Conservation (phyloP, 805 yeast species). For the Groenewaldozyma salmanticensis region DNA sequence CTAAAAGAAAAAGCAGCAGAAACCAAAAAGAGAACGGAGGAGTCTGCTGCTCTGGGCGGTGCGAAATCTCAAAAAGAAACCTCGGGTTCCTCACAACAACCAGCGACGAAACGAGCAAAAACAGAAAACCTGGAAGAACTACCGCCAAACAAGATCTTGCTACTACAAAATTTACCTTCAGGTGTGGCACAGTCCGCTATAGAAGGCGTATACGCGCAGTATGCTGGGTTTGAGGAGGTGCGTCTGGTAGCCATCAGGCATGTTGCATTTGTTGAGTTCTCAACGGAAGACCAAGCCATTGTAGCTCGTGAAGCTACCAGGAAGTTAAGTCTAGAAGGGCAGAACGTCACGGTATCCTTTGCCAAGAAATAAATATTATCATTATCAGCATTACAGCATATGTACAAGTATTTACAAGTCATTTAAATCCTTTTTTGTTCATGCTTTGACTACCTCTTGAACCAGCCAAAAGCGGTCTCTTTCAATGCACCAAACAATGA, state of each 20-base stretch:
- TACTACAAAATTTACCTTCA: conserved; percentile 55
- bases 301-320: conserved; percentile 26
- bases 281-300: conserved; percentile 42
- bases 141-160: conserved; percentile 63
- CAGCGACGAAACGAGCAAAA: neutral
- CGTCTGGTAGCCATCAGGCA: conserved; percentile 57
- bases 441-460: conserved; percentile 18
- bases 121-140: conserved; percentile 13
- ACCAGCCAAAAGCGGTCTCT: conserved; percentile 63
- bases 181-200: conserved; percentile 35
- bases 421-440: no score
- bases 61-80: no score
- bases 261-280: conserved; percentile 77
- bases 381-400: neutral
- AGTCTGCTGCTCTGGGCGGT: neutral
- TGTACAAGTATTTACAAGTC: neutral
- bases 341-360: conserved; percentile 21
- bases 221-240: conserved; percentile 54
- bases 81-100: no score
- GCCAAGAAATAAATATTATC: conserved; percentile 25
- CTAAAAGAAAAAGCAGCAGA: conserved; percentile 5
- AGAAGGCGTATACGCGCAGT: conserved; percentile 36
- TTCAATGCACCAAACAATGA: conserved; percentile 52
- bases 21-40: conserved; percentile 5
- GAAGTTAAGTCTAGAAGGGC: conserved; percentile 21